phyloP scores from a whole-genome alignment of 2,329 filamentous ascomycete species.

The Davidsoniella eucalypti region DNA sequence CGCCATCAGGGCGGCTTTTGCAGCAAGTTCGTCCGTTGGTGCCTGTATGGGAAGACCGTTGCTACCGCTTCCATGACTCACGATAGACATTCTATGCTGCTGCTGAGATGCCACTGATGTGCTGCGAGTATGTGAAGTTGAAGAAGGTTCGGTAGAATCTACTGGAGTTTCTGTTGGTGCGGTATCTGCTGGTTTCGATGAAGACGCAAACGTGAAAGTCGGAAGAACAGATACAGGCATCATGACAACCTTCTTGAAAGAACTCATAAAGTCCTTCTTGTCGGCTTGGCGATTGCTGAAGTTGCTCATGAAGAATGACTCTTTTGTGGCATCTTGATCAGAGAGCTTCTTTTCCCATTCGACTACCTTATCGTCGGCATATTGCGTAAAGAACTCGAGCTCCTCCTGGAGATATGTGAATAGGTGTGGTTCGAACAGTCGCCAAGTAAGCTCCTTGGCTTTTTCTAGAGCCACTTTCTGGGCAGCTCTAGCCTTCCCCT shows the following conservation, averaged over 20 bases:
- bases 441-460: slow-evolving; percentile 49
- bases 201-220: slow-evolving; percentile 23
- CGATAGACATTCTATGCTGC: neutral
- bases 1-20: slow-evolving; percentile 96
- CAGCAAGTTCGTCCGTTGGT: slow-evolving; percentile 79
- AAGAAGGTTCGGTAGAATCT: neutral
- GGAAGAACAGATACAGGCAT: slow-evolving; percentile 89
- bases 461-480: slow-evolving; percentile 23
- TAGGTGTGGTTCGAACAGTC: slow-evolving; percentile 81
- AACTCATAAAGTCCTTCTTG: slow-evolving; percentile 89
- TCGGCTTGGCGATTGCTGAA: slow-evolving; percentile 75
- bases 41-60: slow-evolving; percentile 37
- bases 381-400: slow-evolving; percentile 64
- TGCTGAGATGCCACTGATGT: neutral
- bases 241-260: slow-evolving; percentile 98
- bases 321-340: slow-evolving; percentile 76
- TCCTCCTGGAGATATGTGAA: slow-evolving; percentile 88
- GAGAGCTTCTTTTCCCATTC: slow-evolving; percentile 85
- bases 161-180: neutral
- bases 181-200: neutral
- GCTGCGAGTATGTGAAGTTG: neutral
- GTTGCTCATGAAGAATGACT: slow-evolving; percentile 92
- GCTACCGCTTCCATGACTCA: slow-evolving; percentile 15
- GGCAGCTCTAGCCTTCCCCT: neutral
- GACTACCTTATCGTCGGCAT: slow-evolving; percentile 60